These are phyloP conservation scores for Talaromyces marneffei DNA, from an alignment of 2,329 filamentous ascomycete species.

Conservation along the genomic window DNA sequence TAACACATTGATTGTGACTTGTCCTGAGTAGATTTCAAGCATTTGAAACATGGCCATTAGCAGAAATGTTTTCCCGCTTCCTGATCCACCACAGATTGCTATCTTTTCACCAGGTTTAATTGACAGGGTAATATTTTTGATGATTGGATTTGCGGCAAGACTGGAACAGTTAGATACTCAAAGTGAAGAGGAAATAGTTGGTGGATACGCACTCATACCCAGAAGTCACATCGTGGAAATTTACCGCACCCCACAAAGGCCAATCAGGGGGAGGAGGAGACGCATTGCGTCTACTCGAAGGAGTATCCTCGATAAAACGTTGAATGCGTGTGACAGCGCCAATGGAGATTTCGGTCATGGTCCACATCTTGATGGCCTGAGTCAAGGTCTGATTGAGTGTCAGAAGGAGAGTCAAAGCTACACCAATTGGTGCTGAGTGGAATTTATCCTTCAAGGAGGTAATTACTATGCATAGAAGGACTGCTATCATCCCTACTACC, in stretches of 20 bases:
- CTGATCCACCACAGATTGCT: conserved; percentile 37
- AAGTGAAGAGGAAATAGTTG: background rate
- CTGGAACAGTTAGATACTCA: background rate
- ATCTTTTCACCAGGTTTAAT: conserved; percentile 31
- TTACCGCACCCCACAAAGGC: conserved; percentile 40
- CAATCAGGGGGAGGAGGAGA: conserved; percentile 35
- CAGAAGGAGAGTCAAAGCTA: conserved; percentile 51
- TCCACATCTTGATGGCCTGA: conserved; percentile 49
- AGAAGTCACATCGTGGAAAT: conserved; percentile 40
- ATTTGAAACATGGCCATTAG: conserved; percentile 38
- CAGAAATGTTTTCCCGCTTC: conserved; percentile 35
- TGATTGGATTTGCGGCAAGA: conserved; percentile 35
- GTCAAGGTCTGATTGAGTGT: conserved; percentile 49
- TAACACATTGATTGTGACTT: conserved; percentile 41
- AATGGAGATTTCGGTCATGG: conserved; percentile 52
- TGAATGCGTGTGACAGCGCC: conserved; percentile 53
- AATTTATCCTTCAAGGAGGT: conserved; percentile 41
- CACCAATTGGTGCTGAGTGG: conserved; percentile 46
- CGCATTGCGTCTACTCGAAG: conserved; percentile 37
- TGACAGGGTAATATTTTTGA: conserved; percentile 23
- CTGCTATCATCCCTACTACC: conserved; percentile 45
- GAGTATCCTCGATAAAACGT: conserved; percentile 43
- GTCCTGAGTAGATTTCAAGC: conserved; percentile 35
- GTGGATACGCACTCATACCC: conserved; percentile 33
- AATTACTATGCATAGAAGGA: conserved; percentile 45